Conservation (phyloP, 2,329 filamentous ascomycete species). For the Penicillium brevicompactum region DNA sequence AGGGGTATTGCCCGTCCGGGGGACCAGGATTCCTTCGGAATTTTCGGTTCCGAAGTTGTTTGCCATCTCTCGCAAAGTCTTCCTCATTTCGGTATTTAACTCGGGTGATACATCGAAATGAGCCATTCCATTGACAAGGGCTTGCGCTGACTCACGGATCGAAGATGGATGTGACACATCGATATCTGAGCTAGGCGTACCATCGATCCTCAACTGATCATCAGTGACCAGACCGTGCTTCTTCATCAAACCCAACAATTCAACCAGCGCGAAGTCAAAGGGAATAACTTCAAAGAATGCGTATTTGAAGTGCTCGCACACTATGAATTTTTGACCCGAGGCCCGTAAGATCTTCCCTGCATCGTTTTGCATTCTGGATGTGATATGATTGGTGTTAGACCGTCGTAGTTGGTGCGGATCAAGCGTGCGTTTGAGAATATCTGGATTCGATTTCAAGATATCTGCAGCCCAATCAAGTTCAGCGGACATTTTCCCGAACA, state of each 20-base stretch:
- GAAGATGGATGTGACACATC: slow-evolving; percentile 1
- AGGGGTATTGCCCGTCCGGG: slow-evolving; percentile 7
- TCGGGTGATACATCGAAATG: neutral
- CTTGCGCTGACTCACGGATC: neutral
- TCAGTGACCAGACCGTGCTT: neutral
- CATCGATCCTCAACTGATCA: neutral
- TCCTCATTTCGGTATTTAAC: neutral
- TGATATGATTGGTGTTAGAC: slow-evolving; percentile 17
- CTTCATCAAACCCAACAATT: slow-evolving; percentile 11
- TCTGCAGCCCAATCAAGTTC: slow-evolving; percentile 18
- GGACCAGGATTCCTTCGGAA: neutral
- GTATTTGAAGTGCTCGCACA: slow-evolving; percentile 10
- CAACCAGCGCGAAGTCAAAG: slow-evolving; percentile 13
- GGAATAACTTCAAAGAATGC: slow-evolving; percentile 14
- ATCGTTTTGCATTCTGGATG: neutral
- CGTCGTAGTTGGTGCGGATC: slow-evolving; percentile 18
- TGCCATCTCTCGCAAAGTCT: neutral
- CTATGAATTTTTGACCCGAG: neutral
- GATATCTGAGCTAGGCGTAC: neutral
- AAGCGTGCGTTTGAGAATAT: slow-evolving; percentile 21
- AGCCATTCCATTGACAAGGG: slow-evolving; percentile 11
- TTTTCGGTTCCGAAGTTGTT: neutral
- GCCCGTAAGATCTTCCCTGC: neutral
- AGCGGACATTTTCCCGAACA: neutral
- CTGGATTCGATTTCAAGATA: slow-evolving; percentile 23